Percentiles rank a stretch among this genome's conserved stretches.
Conservation (phyloP, 1,284 basidiomycete genomes). For the Abortiporus biennis region DNA sequence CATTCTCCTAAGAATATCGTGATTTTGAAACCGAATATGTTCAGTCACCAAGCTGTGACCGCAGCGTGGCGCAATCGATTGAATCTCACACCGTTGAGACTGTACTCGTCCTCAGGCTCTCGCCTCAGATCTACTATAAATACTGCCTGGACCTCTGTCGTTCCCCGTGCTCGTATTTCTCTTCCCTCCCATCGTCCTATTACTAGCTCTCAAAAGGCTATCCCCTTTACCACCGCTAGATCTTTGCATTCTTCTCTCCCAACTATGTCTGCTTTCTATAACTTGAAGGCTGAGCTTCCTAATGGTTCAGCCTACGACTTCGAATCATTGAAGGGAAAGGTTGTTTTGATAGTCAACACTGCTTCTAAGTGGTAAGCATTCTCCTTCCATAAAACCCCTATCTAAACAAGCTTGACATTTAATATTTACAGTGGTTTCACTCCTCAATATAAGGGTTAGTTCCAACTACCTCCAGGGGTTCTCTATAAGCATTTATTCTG, state of each 20-base stretch:
- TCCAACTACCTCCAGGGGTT: too few species aligned
- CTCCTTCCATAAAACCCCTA: neutral
- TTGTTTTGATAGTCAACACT: constrained; percentile 69
- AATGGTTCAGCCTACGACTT: constrained; percentile 52
- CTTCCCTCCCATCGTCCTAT: neutral
- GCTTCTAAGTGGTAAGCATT: constrained; percentile 62
- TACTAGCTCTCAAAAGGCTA: constrained; percentile 1
- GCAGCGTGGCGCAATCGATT: too few species aligned
- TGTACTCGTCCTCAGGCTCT: too few species aligned
- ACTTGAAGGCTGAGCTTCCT: constrained; percentile 56
- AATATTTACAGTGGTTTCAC: constrained; percentile 66
- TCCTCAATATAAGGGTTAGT: constrained; percentile 74
- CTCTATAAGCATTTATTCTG: neutral
- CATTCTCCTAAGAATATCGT: too few species aligned
- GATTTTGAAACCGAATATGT: too few species aligned
- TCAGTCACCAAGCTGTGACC: too few species aligned
- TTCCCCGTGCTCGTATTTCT: neutral
- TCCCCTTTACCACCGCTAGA: constrained; percentile 1
- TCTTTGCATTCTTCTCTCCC: too few species aligned
- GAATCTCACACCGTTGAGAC: too few species aligned
- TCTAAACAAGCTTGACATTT: neutral
- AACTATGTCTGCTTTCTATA: constrained; percentile 44
- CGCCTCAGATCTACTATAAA: too few species aligned
- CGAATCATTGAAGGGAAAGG: constrained; percentile 65
- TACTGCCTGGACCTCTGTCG: neutral